phyloP scores from a whole-genome alignment of 2,329 filamentous ascomycete genomes.

The Talaromyces sp. region DNA sequence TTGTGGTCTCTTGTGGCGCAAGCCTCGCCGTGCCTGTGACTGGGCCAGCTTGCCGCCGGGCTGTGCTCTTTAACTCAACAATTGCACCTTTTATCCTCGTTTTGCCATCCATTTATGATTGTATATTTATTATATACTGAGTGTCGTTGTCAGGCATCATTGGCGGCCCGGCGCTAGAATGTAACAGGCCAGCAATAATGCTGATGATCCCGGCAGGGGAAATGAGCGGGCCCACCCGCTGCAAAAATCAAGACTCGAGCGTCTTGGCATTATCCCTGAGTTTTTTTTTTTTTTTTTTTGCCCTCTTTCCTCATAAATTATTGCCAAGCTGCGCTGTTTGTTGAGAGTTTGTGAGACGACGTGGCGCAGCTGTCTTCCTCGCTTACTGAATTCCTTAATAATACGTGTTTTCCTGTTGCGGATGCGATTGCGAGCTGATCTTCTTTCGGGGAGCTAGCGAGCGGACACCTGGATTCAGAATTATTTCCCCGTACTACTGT shows the following conservation, averaged over 20 bases:
- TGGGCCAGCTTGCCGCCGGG: background rate
- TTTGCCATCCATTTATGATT: too few species aligned
- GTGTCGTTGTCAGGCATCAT: background rate
- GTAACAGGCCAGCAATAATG: background rate
- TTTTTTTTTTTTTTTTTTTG: background rate
- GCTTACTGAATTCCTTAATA: background rate
- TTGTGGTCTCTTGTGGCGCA: background rate
- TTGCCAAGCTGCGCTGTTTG: too few species aligned
- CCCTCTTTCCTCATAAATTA: background rate
- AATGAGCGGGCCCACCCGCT: background rate
- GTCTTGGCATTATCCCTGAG: background rate
- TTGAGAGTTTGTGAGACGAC: too few species aligned
- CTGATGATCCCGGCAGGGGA: background rate
- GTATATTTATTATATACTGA: background rate
- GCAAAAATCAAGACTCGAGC: background rate
- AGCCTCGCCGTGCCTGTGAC: background rate
- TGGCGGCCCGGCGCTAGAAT: background rate
- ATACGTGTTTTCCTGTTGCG: background rate
- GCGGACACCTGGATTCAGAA: background rate
- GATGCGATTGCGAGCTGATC: background rate
- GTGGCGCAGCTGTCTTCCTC: background rate
- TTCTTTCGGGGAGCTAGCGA: background rate
- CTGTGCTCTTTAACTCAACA: background rate
- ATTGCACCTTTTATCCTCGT: too few species aligned
- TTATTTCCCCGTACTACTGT: background rate